Base-by-base conservation (phyloP, 2,329 filamentous ascomycete genomes). In the Ceratocystis harringtonii region DNA sequence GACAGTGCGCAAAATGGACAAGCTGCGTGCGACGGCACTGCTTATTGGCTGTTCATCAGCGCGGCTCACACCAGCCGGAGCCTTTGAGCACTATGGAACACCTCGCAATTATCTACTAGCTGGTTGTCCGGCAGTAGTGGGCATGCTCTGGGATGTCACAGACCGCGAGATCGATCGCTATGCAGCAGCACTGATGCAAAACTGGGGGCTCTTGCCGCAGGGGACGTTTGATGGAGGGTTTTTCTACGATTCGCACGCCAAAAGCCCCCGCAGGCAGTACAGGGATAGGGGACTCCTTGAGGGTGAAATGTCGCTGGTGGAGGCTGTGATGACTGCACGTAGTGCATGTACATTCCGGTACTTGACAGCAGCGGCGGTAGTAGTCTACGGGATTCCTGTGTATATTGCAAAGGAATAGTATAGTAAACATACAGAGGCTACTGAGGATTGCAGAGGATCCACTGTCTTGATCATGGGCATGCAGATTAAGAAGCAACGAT, bases 141-240 rank as follows among this genome's bases (percentile, higher is more conserved):
- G 91, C 58, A 96, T 92, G 17, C 79, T 99, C 45, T 99, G 94
- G 94, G 94, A 99, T 74, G 94, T 99, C 62, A 99, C 94, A 8
- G 94, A 99, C 74, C 89, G 89, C 71, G 94, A 99, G 74, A 96
- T 96, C 73, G 95, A 99, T 77, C 88, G 92, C 19, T 95, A 96
- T 74, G 89, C 92, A 0, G 84, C 87, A 43, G 80, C 82, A 30
- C 79, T 88, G 2, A 88, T 96, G 73, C 88, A 94, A 72, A 81
- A 87, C 70, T 99, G 94, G 94, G 94, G 94, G 0, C 74, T 99
- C 5, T 78, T 88, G 64, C 72, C 75, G 1, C 70, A 70, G 74
- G 80, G 80, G 66, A 74, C 78, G 6, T 80, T 78, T 68, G 72
- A 74, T 41, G 66, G 60, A 12, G 55, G 72, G 61, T 75, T 78